Base-by-base conservation (phyloP, 306 rosid species). In the Vigna trinervia region DNA sequence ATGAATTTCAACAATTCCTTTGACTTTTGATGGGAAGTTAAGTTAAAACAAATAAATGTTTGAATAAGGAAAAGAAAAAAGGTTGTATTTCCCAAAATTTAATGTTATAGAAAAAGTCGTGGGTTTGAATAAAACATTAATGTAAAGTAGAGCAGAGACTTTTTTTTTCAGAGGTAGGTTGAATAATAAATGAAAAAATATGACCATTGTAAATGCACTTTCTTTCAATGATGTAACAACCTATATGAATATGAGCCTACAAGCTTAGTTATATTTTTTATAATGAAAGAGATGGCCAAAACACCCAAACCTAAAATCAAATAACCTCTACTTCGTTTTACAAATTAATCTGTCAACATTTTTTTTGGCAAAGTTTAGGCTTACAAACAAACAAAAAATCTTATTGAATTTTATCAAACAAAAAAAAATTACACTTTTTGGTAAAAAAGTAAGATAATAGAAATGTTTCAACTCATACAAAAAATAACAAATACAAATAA, bases 121-220 rank as follows among this genome's bases (percentile, higher is more conserved):
- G 62, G 54, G 51, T 65, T 64, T 64, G 32, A 64, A 38, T 34
- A 38, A 64, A 64, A n/a, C 26, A 39, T 64, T 4, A 64, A 64
- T 64, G 32, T n/a, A 39, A 64, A 39, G 11, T 39, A 64, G 51
- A 64, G 46, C 10, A 9, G 6, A 65, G 71, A 19, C 17, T 65
- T 28, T 39, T 30, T 39, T 30, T 34, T 39, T 10, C 17, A 17
- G 51, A 17, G 7, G 69, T 39, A 38, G 71, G n/a, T 39, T n/a
- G 28, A 9, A 8, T 10, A 38, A 65, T 65, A 11, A 65, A 65
- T 65, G n/a, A 19, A 41, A 39, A 3, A 19, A 12, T 12, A 12
- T 19, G 11, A 20, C 53, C 11, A 20, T 62, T n/a, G 12, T 66
- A 43, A 64, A 66, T 66, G 32, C 71, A 11, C 32, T 22, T 41